Evolutionary conservation across 495 filamentous ascomycete genomes (phyloP).

Genomic region (Penicillium canescens): DNA sequence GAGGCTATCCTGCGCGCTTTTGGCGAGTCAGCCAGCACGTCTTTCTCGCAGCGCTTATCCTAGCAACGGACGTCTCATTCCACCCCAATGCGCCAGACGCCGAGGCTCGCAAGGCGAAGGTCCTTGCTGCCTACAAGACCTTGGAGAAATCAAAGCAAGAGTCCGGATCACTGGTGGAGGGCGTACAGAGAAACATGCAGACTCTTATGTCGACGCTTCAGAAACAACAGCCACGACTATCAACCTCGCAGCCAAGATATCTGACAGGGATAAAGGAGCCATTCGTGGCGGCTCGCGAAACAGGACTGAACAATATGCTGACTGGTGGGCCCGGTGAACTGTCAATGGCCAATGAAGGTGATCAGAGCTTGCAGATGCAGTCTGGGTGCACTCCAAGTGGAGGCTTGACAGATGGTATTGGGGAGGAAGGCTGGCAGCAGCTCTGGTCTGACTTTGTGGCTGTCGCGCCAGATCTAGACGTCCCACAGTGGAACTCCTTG

Average conservation of each 20-base stretch:
- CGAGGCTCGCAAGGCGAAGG: constrained; percentile 20
- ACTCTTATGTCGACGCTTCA: constrained; percentile 27
- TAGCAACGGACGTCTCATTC: constrained; percentile 32
- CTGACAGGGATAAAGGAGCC: not conserved
- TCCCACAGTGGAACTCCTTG: constrained; percentile 27
- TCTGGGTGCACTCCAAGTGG: not conserved
- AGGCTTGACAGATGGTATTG: constrained; percentile 11
- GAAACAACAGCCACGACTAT: constrained; percentile 10
- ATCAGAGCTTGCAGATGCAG: not conserved
- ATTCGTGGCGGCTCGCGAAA: constrained; percentile 2
- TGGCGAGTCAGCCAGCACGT: constrained; percentile 30
- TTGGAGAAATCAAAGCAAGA: constrained; percentile 25
- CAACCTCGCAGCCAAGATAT: not conserved
- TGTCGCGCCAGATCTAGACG: constrained; percentile 25
- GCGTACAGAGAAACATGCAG: constrained; percentile 28
- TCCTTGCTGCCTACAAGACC: constrained; percentile 22
- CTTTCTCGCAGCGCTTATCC: constrained; percentile 28
- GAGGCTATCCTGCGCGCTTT: constrained; percentile 17
- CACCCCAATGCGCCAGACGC: constrained; percentile 24
- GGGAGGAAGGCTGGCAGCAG: constrained; percentile 24
- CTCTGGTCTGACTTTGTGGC: constrained; percentile 28
- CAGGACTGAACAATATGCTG: not conserved
- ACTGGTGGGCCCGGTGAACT: not conserved
- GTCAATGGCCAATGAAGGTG: not conserved
- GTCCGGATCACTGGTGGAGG: constrained; percentile 20